Evolutionary conservation across 257 asterid species (phyloP), one percentile per base, ranked within the genome.

Genomic region (Plectranthus barbatus): DNA sequence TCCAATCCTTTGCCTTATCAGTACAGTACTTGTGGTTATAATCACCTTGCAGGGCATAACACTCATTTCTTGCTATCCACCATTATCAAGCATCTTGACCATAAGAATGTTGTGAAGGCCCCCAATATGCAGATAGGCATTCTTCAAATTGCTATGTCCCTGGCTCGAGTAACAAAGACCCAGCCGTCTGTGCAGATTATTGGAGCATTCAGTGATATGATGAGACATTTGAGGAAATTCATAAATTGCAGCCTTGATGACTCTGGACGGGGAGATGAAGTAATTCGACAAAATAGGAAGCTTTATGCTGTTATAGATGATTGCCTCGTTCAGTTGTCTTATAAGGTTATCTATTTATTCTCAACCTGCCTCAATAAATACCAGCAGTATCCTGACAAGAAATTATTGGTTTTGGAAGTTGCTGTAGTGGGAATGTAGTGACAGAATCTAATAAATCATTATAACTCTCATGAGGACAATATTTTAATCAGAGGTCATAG

Each of bases 41-140:
- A 24, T 69, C 73, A 72, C 50, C 67, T 66, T 77, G 80, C 87
- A 85, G 94, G 90, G 67, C 73, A 79, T 42, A 79, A 73, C 70
- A 74, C 84, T 56, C 94, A 83, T 70, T 76, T 83, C 75, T 73
- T 85, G 85, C 79, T 85, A 65, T 83, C 86, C 56, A 73, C 84
- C n/a, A 81, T 83, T 54, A 83, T 85, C 80, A 85, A 83, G 77
- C 94, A 85, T 75, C 90, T 85, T 66, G 94, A 85, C 73, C 87
- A 83, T 74, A 85, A 81, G 86, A 85, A 85, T 74, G 86, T 85
- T 49, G 68, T 80, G 73, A 77, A 56, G 69, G 79, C 55, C 72
- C 81, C 90, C 59, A 62, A 73, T 58, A 73, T 85, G 90, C 94
- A 85, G 82, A 80, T 79, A 66, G 90, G 83, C 64, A 83, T 85